Evolutionary conservation across 176 grass and related monocot genomes (phyloP).

Genomic region (Raddia guianensis): DNA sequence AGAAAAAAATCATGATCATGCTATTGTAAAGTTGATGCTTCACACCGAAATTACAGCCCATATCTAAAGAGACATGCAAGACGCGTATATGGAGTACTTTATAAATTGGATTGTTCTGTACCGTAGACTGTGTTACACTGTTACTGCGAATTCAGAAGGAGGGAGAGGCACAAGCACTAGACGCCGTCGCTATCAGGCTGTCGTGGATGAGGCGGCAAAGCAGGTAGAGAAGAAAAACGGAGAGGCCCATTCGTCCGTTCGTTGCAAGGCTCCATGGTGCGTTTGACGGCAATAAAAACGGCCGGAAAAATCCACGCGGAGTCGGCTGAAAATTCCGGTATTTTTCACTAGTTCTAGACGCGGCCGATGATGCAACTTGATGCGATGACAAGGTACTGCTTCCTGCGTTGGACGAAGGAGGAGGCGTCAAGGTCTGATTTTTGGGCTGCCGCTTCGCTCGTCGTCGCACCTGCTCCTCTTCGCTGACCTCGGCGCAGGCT

Average conservation of each 20-base stretch:
- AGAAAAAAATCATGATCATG: no score
- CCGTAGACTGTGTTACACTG: no score
- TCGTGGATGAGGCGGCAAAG: slow-evolving; percentile 43
- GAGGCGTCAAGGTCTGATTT: slow-evolving; percentile 16
- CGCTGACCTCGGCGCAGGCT: slow-evolving; percentile 29
- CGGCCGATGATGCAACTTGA: neutral
- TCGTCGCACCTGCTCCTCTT: neutral
- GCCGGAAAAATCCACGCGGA: slow-evolving; percentile 43
- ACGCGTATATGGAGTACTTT: no score
- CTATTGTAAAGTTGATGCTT: no score
- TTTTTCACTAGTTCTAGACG: slow-evolving; percentile 35
- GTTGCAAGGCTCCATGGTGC: neutral
- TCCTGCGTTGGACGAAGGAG: neutral
- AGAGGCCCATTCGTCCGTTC: neutral
- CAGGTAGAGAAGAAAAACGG: neutral
- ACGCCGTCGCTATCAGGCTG: slow-evolving; percentile 13
- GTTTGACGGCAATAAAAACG: slow-evolving; percentile 40
- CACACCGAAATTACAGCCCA: no score
- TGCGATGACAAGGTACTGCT: slow-evolving; percentile 18
- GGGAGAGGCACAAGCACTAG: neutral
- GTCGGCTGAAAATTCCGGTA: slow-evolving; percentile 12
- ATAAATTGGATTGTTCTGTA: no score
- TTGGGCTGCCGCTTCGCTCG: neutral
- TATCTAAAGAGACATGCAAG: no score
- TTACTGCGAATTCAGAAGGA: neutral